Base-by-base conservation (phyloP, 1,284 basidiomycete genomes). In the Moesziomyces globuligerus region DNA sequence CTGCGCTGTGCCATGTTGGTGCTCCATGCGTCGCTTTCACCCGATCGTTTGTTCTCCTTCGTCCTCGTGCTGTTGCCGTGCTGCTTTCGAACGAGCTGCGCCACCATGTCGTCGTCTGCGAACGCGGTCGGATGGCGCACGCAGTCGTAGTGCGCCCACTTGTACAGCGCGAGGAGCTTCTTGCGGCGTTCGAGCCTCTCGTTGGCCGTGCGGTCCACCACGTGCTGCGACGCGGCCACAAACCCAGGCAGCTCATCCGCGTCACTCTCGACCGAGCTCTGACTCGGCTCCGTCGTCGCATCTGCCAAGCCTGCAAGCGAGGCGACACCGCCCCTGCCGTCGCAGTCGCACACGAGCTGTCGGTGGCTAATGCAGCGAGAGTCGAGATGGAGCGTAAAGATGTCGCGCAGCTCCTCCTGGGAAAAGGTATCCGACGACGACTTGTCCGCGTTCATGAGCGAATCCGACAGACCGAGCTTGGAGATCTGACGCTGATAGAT, bases 341-440 rank as follows among this genome's bases (percentile, higher is more conserved):
- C 70, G 44, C 81, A 83, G 21, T 51, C 51, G 42, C 81, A 84
- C 6, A 70, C 67, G 9, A 78, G 79, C 75, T 83, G 78, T 81
- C 86, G 93, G 74, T 96, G 96, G 2, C 95, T 98, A 59, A 94
- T 90, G 83, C 93, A 97, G 3, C 86, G 83, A 0, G 94, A 95
- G 49, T 89, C 85, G 0, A 87, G 84, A 82, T 95, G 89, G 36
- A 97, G 85, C 8, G 89, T 90, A 83, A 98, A 99, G 70, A 99
- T 92, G 79, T 94, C 93, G 44, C 89, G 48, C 23, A 83, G 51
- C 46, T 83, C 74, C 18, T 74, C 70, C 37, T 66, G 66, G 9
- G 81, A 70, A 43, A 81, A 81, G 0, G 77, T 55, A 51, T 75
- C 72, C 15, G 49, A 26, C 46, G 44, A 43, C 68, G 29, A 73